Percentiles rank a stretch among this genome's conserved stretches.
Conservation (phyloP, 257 asterid genomes). For the Marsdenia floribunda region DNA sequence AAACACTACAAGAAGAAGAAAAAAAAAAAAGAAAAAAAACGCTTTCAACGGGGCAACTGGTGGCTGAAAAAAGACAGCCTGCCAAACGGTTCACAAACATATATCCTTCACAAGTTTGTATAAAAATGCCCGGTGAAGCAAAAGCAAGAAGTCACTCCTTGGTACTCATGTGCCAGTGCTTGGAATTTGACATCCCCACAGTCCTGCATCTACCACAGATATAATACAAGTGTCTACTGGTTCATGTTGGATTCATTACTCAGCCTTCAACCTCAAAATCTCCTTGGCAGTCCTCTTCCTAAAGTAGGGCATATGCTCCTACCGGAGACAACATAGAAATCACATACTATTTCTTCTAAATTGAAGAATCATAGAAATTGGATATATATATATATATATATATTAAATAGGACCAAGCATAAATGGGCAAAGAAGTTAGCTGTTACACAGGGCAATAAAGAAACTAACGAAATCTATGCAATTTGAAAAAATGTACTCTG, state of each 20-base stretch:
- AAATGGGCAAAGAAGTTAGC: background rate
- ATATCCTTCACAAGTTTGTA: background rate
- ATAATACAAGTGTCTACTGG: background rate
- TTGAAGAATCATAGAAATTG: background rate
- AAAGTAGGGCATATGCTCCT: slow-evolving; percentile 85
- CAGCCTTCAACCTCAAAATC: slow-evolving; percentile 65
- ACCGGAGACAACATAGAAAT: background rate
- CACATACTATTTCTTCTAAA: background rate
- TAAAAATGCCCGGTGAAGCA: background rate
- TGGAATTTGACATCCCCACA: background rate
- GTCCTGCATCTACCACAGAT: background rate
- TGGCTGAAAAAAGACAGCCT: background rate
- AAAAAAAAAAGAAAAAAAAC: too few species aligned
- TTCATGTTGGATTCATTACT: slow-evolving; percentile 38
- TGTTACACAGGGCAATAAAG: background rate
- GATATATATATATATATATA: background rate
- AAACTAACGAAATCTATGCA: background rate
- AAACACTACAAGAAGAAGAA: background rate
- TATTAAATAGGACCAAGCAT: too few species aligned
- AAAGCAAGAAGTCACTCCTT: background rate
- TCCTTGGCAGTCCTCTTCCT: slow-evolving; percentile 79
- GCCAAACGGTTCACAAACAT: background rate
- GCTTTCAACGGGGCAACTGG: background rate
- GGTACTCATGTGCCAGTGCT: background rate
- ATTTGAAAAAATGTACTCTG: background rate